These are phyloP conservation scores for Lophiotrema nucula DNA, from an alignment of 495 filamentous ascomycete species.

Conservation along the genomic window DNA sequence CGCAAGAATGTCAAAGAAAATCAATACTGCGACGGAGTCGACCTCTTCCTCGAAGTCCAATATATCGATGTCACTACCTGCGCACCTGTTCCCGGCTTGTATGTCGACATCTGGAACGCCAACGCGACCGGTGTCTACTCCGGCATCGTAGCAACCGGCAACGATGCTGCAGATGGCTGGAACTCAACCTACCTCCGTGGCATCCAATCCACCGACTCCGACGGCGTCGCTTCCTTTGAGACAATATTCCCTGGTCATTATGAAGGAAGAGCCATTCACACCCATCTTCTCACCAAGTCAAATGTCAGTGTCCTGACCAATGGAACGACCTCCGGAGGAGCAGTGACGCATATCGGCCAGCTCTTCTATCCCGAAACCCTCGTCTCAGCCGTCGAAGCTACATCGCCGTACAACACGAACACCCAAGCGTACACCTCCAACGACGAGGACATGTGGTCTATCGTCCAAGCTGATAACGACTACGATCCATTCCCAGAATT, in stretches of 20 bases:
- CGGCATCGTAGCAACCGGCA: conserved; percentile 25
- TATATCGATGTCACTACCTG: conserved; percentile 60
- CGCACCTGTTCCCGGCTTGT: conserved; percentile 52
- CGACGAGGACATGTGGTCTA: conserved; percentile 56
- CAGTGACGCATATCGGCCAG: conserved; percentile 58
- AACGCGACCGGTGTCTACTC: conserved; percentile 62
- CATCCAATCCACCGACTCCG: conserved; percentile 49
- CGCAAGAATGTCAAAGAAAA: conserved; percentile 52
- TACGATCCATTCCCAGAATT: conserved; percentile 60
- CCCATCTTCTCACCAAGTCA: conserved; percentile 40
- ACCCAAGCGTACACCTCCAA: conserved; percentile 53
- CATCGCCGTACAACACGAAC: conserved; percentile 56
- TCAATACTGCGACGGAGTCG: conserved; percentile 54
- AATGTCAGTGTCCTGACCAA: conserved; percentile 47
- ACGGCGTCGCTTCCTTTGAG: conserved; percentile 58
- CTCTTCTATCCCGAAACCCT: conserved; percentile 64
- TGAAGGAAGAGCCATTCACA: conserved; percentile 57
- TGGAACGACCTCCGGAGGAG: conserved; percentile 48
- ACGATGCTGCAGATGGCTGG: conserved; percentile 40
- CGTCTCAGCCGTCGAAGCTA: conserved; percentile 54
- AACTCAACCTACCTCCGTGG: conserved; percentile 54
- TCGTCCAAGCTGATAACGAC: conserved; percentile 48
- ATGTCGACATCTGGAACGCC: conserved; percentile 60
- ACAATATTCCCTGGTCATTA: conserved; percentile 64
- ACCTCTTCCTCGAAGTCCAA: conserved; percentile 58